A percentile compares a stretch with the other conserved stretches of the same genome.
These are phyloP conservation scores for Tolypocladium endophyticum DNA, from an alignment of 2,329 filamentous ascomycete species.

Conservation along the genomic window DNA sequence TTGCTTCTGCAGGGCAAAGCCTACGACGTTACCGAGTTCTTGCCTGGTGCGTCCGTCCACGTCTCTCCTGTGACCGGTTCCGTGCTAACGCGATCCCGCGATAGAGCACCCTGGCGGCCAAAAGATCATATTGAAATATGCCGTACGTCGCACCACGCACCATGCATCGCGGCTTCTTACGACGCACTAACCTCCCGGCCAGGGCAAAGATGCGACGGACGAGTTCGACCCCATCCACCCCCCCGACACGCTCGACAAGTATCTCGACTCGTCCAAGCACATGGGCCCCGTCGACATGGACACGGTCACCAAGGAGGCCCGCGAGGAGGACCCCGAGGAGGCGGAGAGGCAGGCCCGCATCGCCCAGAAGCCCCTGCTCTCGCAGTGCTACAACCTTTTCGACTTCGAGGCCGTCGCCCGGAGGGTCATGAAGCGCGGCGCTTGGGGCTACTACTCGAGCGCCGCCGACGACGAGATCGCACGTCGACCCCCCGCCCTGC, in stretches of 20 bases:
- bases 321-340: constrained; percentile 53
- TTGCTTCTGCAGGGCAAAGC: constrained; percentile 48
- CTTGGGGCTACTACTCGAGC: constrained; percentile 96
- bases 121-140: constrained; percentile 95
- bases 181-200: neutral
- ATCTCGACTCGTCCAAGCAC: constrained; percentile 76
- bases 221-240: constrained; percentile 85
- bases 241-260: constrained; percentile 78
- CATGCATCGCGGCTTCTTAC: too few species aligned
- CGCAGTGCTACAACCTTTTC: constrained; percentile 86
- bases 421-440: constrained; percentile 86
- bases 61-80: neutral
- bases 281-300: constrained; percentile 82
- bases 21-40: constrained; percentile 83
- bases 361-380: constrained; percentile 63
- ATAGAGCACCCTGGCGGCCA: constrained; percentile 77
- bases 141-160: constrained; percentile 30
- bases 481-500: constrained; percentile 1
- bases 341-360: constrained; percentile 62
- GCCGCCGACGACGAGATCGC: constrained; percentile 51
- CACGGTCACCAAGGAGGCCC: constrained; percentile 62
- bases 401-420: constrained; percentile 94
- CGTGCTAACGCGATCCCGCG: neutral
- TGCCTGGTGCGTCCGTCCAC: constrained; percentile 45
- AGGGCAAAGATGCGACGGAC: constrained; percentile 85